Conservation (phyloP, 768 basidiomycete genomes). For the Pleurotus citrinopileatus region DNA sequence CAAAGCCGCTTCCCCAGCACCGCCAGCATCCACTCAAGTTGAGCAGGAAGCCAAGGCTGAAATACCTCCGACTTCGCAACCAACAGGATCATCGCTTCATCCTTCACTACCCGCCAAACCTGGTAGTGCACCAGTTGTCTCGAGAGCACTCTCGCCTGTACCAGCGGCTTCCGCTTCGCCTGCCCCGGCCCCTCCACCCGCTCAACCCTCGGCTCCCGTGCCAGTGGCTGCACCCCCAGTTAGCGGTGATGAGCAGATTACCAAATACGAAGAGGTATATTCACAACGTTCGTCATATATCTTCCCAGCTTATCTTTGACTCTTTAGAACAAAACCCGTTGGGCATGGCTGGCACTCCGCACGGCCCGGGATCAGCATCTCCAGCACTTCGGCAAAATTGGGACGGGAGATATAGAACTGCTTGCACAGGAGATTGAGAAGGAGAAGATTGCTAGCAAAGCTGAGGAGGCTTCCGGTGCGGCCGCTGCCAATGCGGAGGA, state of each 20-base stretch:
- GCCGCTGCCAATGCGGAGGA: conserved; percentile 26
- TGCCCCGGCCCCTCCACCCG: conserved; percentile 24
- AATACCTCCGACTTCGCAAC: conserved; percentile 15
- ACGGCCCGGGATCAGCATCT: conserved; percentile 70
- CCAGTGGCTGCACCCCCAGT: conserved; percentile 20
- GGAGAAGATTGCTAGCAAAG: conserved; percentile 34
- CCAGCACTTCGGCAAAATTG: conserved; percentile 80
- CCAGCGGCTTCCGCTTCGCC: conserved; percentile 18
- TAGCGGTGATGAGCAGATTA: conserved; percentile 47
- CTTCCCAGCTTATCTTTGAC: not conserved
- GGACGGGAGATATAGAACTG: conserved; percentile 66
- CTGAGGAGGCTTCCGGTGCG: conserved; percentile 28
- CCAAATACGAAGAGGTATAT: conserved; percentile 61
- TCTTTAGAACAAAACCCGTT: conserved; percentile 67
- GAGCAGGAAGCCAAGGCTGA: conserved; percentile 17
- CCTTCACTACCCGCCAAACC: conserved; percentile 12
- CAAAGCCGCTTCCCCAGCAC: conserved; percentile 13
- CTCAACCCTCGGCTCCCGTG: conserved; percentile 22
- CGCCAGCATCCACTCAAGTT: conserved; percentile 12
- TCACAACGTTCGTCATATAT: conserved; percentile 11
- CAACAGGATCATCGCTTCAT: not conserved
- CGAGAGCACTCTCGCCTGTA: no score
- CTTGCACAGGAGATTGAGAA: conserved; percentile 51
- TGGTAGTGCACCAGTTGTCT: conserved; percentile 2
- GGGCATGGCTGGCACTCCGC: conserved; percentile 81